Percentiles rank a stretch among this genome's conserved stretches.
These are phyloP conservation scores for Phylloporus sp. DNA, from an alignment of 768 basidiomycete genomes.

Conservation along the genomic window DNA sequence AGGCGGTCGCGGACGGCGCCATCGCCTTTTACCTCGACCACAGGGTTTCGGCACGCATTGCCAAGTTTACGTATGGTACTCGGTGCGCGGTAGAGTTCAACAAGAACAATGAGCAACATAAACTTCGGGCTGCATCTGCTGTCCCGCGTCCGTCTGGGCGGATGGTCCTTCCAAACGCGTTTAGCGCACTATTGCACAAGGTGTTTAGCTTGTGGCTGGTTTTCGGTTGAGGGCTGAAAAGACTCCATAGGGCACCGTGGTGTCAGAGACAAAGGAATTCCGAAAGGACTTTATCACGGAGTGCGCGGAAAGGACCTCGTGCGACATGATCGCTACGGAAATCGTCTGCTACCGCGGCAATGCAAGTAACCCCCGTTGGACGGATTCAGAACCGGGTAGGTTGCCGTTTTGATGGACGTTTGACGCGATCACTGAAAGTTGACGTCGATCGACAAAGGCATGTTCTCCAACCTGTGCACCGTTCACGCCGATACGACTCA, in stretches of 20 bases:
- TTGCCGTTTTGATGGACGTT: neutral
- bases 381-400: slow-evolving; percentile 28
- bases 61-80: slow-evolving; percentile 38
- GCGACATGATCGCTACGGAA: slow-evolving; percentile 28
- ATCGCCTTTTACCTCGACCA: slow-evolving; percentile 42
- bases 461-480: slow-evolving; percentile 23
- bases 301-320: slow-evolving; percentile 24
- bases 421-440: neutral
- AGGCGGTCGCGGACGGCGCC: slow-evolving; percentile 45
- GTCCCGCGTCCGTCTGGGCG: slow-evolving; percentile 31
- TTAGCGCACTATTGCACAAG: slow-evolving; percentile 29
- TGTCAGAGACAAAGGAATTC: slow-evolving; percentile 30
- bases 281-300: slow-evolving; percentile 31
- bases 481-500: slow-evolving; percentile 26
- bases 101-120: slow-evolving; percentile 28
- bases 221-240: neutral
- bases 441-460: slow-evolving; percentile 13
- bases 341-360: slow-evolving; percentile 28
- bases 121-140: slow-evolving; percentile 22
- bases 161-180: slow-evolving; percentile 30
- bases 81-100: slow-evolving; percentile 29
- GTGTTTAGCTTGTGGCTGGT: neutral
- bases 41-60: slow-evolving; percentile 35
- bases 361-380: slow-evolving; percentile 24
- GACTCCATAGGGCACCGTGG: slow-evolving; percentile 20